Evolutionary conservation across 2,329 filamentous ascomycete genomes (phyloP), one percentile per base, ranked within the genome.

Genomic region (Colletotrichum tanaceti): DNA sequence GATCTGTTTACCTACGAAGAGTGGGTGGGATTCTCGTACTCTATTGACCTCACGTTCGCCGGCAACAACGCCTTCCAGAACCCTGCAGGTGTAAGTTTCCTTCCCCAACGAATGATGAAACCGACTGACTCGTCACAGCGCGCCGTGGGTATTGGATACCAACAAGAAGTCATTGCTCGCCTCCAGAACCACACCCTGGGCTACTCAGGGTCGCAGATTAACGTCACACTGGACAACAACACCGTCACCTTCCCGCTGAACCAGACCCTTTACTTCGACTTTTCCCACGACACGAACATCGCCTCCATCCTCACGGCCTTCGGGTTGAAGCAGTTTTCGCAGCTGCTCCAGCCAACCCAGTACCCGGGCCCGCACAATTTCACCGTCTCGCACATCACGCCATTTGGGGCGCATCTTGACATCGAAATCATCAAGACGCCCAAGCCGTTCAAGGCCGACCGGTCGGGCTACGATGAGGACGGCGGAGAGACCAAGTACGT

Each of bases 231-330:
- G 38, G 90, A 92, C 79, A 87, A 84, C 74, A 92, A 85, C 77
- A 84, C 84, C 0, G 81, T 82, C 43, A 94, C 91, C 0, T 94
- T 94, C 76, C 92, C 92, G 0, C 79, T 92, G 4, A 87, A 93
- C 75, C 92, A 94, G 75, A 86, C 82, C 24, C 82, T 94, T 18
- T 93, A 93, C 77, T 86, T 94, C 58, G 92, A 94, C 80, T 94
- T 94, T 77, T 90, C 87, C 18, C 92, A 94, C 77, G 92, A 94
- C 78, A 91, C 90, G 39, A 92, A 91, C 75, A 92, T 93, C 68
- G 83, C 90, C 73, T 86, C 86, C 32, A 86, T 93, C 71, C 80
- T 94, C 4, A 89, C 90, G 0, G 91, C 92, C 0, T 91, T 94
- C 69, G 91, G 91, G 1, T 82, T 94, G 54, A 87, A 80, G 3